phyloP scores from a whole-genome alignment of 192 early-diverging fungal species.

The Podila verticillata region DNA sequence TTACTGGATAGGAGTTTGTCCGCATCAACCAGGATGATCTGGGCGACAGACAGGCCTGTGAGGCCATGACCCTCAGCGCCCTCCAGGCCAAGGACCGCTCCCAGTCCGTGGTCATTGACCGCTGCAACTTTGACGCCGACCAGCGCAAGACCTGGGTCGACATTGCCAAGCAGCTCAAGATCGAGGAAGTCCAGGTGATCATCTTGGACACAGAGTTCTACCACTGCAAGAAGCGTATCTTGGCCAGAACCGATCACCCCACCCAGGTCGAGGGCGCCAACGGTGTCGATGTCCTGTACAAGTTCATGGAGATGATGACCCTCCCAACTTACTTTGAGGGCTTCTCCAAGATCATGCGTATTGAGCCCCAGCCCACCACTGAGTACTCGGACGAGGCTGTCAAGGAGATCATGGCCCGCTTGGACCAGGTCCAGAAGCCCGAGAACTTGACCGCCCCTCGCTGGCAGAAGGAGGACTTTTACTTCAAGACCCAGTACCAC shows the following conservation, averaged over 20 bases:
- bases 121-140: slow-evolving; percentile 80
- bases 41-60: slow-evolving; percentile 72
- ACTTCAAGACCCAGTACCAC: slow-evolving; percentile 52
- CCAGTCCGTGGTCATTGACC: slow-evolving; percentile 78
- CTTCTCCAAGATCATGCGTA: slow-evolving; percentile 51
- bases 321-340: slow-evolving; percentile 58
- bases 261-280: slow-evolving; percentile 74
- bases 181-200: slow-evolving; percentile 68
- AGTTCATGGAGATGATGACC: slow-evolving; percentile 62
- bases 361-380: slow-evolving; percentile 50
- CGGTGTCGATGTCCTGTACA: slow-evolving; percentile 69
- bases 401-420: slow-evolving; percentile 41
- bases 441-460: slow-evolving; percentile 42
- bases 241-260: slow-evolving; percentile 70
- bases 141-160: slow-evolving; percentile 79
- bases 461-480: slow-evolving; percentile 48
- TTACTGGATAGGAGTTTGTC: slow-evolving; percentile 58
- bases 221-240: slow-evolving; percentile 70
- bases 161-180: slow-evolving; percentile 66
- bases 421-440: slow-evolving; percentile 28
- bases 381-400: slow-evolving; percentile 57
- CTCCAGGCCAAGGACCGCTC: slow-evolving; percentile 53
- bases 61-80: slow-evolving; percentile 53
- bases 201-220: slow-evolving; percentile 70
- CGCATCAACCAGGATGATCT: slow-evolving; percentile 83